Evolutionary conservation across 805 yeast genomes (phyloP), one percentile per base, ranked within the genome.

Genomic region (Vanderwaltozyma yarrowii): DNA sequence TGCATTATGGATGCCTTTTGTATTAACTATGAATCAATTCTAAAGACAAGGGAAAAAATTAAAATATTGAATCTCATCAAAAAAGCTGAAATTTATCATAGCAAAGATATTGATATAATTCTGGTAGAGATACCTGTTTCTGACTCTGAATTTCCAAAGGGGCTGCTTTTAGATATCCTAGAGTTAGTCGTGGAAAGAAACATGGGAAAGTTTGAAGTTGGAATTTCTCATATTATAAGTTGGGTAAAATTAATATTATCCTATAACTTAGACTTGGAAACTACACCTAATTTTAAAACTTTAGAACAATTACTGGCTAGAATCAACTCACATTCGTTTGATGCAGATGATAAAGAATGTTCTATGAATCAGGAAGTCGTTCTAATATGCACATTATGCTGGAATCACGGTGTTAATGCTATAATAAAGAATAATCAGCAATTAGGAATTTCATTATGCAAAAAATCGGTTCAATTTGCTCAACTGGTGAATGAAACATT

Each of bases 331-430:
- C n/a, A 14, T 3, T 10, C 16, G 5, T 3, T 28, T 6, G 29
- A 26, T 4, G 16, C 26, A 9, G 26, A 20, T 30, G 31, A 4
- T 23, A 45, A 19, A 28, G 27, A 23, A 23, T 49, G 46, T 12
- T 42, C 34, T 0, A 45, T 39, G 9, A 40, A 39, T 32, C 41
- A 54, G 41, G 69, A 65, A 35, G 36, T 62, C 24, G 69, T 65
- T 45, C 58, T 60, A 57, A 41, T 67, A 8, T 52, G 65, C 1
- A 58, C 64, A 2, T 44, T 51, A 1, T 50, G 61, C 32, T 67
- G 71, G 71, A 66, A 67, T 33, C 45, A 46, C 30, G 70, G 70
- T 1, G 60, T 66, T 4, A 52, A 49, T 15, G 27, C 37, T 3
- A 42, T 59, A 19, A 50, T 51, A 26, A 42, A 42, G 6, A 56